Percentiles rank a stretch among this genome's conserved stretches.
These are phyloP conservation scores for Pleomassaria siparia DNA, from an alignment of 2,329 filamentous ascomycete species.

Conservation along the genomic window DNA sequence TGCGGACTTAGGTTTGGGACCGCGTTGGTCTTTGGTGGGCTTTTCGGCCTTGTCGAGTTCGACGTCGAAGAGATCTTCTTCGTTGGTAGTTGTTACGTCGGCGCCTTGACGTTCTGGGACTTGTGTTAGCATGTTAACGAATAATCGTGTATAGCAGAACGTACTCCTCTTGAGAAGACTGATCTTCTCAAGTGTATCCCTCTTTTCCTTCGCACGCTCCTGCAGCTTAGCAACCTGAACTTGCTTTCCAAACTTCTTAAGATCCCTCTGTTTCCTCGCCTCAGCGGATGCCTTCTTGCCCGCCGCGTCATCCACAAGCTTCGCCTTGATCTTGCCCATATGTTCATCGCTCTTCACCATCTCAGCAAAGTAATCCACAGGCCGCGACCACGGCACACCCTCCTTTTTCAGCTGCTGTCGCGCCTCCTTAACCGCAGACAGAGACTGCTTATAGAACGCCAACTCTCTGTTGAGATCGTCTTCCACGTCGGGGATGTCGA, in stretches of 20 bases:
- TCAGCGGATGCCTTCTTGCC: conserved; percentile 90
- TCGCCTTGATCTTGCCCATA: conserved; percentile 95
- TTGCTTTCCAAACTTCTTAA: conserved; percentile 99
- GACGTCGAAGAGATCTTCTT: conserved; percentile 89
- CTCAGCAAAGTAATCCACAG: conserved; percentile 95
- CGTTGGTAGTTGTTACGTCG: conserved; percentile 65
- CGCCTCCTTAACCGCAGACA: conserved; percentile 74
- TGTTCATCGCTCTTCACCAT: conserved; percentile 99
- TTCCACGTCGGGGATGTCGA: conserved; percentile 78
- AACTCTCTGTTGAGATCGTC: conserved; percentile 92
- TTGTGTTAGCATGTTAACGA: conserved; percentile 22
- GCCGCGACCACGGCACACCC: conserved; percentile 81
- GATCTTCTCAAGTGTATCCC: conserved; percentile 92
- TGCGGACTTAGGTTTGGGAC: background rate
- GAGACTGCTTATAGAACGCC: conserved; percentile 87
- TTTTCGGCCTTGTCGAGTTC: conserved; percentile 61
- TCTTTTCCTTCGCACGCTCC: conserved; percentile 90
- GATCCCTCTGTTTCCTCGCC: conserved; percentile 85
- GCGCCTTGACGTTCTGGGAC: conserved; percentile 79
- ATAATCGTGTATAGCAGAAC: conserved; percentile 40
- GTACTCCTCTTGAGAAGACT: conserved; percentile 91
- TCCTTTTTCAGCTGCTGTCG: conserved; percentile 78
- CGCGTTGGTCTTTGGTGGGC: conserved; percentile 44
- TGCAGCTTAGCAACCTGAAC: conserved; percentile 96
- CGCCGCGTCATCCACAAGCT: conserved; percentile 88